phyloP scores from a whole-genome alignment of 192 early-diverging fungal genomes.

The Glomus cerebriforme region DNA sequence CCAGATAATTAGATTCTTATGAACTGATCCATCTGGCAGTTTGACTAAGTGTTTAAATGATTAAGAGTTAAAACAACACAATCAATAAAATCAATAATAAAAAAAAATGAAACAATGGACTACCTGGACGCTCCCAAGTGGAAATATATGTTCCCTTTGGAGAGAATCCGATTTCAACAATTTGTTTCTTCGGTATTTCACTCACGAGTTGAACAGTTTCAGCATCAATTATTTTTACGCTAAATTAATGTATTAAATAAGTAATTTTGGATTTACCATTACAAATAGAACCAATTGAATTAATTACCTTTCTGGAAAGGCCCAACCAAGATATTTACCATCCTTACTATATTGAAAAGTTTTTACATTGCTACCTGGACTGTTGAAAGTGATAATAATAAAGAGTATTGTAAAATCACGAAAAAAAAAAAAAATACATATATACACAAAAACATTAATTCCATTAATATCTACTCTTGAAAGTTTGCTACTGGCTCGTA shows the following conservation, averaged over 20 bases:
- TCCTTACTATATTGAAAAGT: conserved; percentile 75
- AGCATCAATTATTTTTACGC: conserved; percentile 77
- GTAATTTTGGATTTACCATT: neutral
- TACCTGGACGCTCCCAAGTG: conserved; percentile 87
- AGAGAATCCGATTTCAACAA: conserved; percentile 89
- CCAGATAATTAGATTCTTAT: conserved; percentile 83
- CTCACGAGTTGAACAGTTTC: conserved; percentile 60
- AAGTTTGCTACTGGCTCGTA: conserved; percentile 52
- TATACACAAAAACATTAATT: neutral
- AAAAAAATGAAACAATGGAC: conserved; percentile 20
- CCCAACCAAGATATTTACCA: conserved; percentile 68
- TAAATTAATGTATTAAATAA: conserved; percentile 29
- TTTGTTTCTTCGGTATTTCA: conserved; percentile 63
- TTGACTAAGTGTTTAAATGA: conserved; percentile 56
- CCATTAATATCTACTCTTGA: conserved; percentile 47
- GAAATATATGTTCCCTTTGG: conserved; percentile 85
- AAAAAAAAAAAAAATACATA: conserved; percentile 4
- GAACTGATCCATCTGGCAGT: conserved; percentile 62
- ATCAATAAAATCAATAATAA: neutral
- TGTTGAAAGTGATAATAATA: conserved; percentile 17
- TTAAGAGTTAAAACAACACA: neutral
- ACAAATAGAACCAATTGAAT: neutral
- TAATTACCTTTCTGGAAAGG: conserved; percentile 58
- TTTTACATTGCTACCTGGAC: conserved; percentile 50
- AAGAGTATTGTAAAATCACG: conserved; percentile 7